phyloP scores from a whole-genome alignment of 352 stramenopile species.

The Phytopythium boreale region DNA sequence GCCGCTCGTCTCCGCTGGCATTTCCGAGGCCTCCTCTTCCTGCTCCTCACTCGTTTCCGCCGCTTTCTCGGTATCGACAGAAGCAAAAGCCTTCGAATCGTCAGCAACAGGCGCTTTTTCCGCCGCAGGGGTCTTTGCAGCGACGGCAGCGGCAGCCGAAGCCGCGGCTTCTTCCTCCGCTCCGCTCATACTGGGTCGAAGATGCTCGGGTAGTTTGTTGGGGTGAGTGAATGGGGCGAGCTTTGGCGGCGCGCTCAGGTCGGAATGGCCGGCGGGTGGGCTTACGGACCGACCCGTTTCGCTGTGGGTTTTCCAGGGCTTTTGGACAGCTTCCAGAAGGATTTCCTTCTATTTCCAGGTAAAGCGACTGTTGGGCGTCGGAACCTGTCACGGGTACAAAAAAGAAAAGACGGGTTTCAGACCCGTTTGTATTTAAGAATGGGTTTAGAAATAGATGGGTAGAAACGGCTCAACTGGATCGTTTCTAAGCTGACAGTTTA shows the following conservation, averaged over 20 bases:
- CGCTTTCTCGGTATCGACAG: conserved; percentile 9
- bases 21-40: background rate
- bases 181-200: background rate
- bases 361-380: background rate
- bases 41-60: conserved; percentile 7
- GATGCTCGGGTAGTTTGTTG: background rate
- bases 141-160: background rate
- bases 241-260: background rate
- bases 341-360: background rate
- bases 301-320: too few species aligned
- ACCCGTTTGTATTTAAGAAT: background rate
- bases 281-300: background rate
- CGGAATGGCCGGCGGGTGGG: background rate
- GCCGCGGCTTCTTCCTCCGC: background rate
- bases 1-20: background rate
- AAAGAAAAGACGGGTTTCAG: background rate
- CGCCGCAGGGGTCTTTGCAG: background rate
- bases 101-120: background rate
- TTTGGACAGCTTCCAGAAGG: background rate
- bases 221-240: background rate
- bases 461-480: too few species aligned
- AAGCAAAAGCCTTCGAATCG: background rate
- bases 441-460: background rate
- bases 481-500: too few species aligned
- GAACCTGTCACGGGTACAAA: too few species aligned